Evolutionary conservation across 2,329 filamentous ascomycete species (phyloP), one percentile per base, ranked within the genome.

Genomic region (Chaetomium sp.): DNA sequence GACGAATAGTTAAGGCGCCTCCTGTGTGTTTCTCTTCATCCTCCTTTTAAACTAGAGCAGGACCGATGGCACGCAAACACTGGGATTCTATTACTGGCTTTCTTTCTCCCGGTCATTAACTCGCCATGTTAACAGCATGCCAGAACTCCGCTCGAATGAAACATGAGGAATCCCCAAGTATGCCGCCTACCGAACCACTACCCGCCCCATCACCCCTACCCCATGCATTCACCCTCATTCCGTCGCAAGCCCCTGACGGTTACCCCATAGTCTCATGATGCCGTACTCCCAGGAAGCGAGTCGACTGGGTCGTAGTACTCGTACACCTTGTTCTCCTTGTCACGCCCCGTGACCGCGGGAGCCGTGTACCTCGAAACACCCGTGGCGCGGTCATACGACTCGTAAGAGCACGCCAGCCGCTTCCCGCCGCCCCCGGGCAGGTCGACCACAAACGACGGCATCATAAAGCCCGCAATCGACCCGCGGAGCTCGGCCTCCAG

Each of bases 341-440:
- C 76, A 3, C 70, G 71, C 0, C 80, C 80, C 3, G 75, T 80
- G 2, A 87, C 76, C 1, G 83, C 82, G 0, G 86, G 86, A 5
- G 86, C 85, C 25, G 74, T 77, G 73, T 84, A 89, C 0, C 74
- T 82, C 12, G 85, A 86, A 25, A 85, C 72, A 0, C 87, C 86
- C 2, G 79, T 83, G 8, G 72, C 65, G 35, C 77, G 77, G 72
- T 88, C 80, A 70, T 89, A 89, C 1, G 75, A 79, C 62, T 83
- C 77, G 68, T 78, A 81, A 13, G 81, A 82, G 50, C 80, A 80
- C 0, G 84, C 85, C 12, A 86, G 79, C 51, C 86, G 81, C 76
- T 90, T 89, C 2, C 87, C 87, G 1, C 86, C 86, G 1, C 86
- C 86, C 1, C 82, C 85, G 0, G 86, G 87, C 5, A 89, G 80